phyloP scores from a whole-genome alignment of 495 filamentous ascomycete species.

The Penicillium odoratum region DNA sequence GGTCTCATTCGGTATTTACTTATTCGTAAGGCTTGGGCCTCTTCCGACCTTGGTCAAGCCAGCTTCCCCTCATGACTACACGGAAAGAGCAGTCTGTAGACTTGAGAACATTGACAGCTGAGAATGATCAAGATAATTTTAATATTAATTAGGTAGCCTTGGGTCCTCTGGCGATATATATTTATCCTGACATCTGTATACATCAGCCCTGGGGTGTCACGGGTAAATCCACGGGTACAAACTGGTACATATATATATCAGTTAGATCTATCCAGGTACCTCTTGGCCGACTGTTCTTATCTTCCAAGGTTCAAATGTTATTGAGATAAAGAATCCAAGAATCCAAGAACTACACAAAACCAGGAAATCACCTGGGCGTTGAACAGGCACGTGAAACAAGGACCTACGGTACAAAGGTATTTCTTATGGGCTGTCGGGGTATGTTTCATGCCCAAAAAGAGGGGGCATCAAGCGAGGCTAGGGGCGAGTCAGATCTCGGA shows the following conservation, averaged over 20 bases:
- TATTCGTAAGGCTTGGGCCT: slow-evolving; percentile 10
- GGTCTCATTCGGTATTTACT: slow-evolving; percentile 3
- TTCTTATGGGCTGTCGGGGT: slow-evolving; percentile 1
- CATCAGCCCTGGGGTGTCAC: too few species aligned
- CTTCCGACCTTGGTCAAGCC: not conserved
- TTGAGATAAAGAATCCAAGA: not conserved
- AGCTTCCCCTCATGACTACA: not conserved
- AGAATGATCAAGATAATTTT: too few species aligned
- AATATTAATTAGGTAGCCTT: too few species aligned
- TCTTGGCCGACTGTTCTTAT: too few species aligned
- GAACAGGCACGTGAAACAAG: slow-evolving; percentile 9
- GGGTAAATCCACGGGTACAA: too few species aligned
- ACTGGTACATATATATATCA: too few species aligned
- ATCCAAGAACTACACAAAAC: not conserved
- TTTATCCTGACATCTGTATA: too few species aligned
- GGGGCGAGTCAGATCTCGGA: slow-evolving; percentile 1
- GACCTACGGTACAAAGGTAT: slow-evolving; percentile 9
- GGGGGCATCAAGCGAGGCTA: not conserved
- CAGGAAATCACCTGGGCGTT: not conserved
- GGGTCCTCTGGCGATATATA: too few species aligned
- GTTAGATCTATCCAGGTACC: too few species aligned
- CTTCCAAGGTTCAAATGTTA: not conserved
- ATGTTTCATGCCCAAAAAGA: slow-evolving; percentile 4
- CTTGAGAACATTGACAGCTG: too few species aligned
- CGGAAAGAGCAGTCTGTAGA: too few species aligned